Percentiles rank a stretch among this genome's conserved stretches.
phyloP scores from a whole-genome alignment of 768 basidiomycete species.

The Tephrocybe sp. region DNA sequence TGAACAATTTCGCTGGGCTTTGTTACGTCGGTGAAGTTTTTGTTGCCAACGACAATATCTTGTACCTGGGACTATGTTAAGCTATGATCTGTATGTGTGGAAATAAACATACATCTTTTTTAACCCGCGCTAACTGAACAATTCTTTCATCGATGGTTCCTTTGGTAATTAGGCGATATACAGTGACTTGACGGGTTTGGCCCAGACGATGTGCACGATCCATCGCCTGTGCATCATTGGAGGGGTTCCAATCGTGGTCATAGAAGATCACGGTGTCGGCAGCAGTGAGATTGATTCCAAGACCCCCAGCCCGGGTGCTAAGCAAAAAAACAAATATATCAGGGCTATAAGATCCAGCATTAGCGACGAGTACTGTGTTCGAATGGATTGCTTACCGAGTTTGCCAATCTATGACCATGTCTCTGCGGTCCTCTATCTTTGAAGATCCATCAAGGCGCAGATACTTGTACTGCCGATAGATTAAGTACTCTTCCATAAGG shows the following conservation, averaged over 20 bases:
- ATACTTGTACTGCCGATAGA: slow-evolving; percentile 96
- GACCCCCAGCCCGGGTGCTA: slow-evolving; percentile 92
- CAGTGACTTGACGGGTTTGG: slow-evolving; percentile 95
- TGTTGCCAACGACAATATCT: slow-evolving; percentile 98
- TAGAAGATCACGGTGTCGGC: slow-evolving; percentile 96
- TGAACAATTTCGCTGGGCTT: slow-evolving; percentile 98
- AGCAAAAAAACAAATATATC: slow-evolving; percentile 89
- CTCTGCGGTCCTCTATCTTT: slow-evolving; percentile 91
- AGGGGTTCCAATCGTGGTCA: slow-evolving; percentile 96
- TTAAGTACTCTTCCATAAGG: slow-evolving; percentile 96
- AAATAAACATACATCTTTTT: slow-evolving; percentile 77
- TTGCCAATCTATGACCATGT: slow-evolving; percentile 99
- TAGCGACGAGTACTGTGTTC: background rate
- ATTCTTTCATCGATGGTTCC: slow-evolving; percentile 98
- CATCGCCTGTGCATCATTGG: slow-evolving; percentile 98
- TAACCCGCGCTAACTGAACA: slow-evolving; percentile 90
- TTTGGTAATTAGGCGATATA: slow-evolving; percentile 90
- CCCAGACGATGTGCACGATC: slow-evolving; percentile 96
- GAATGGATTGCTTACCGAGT: slow-evolving; percentile 62
- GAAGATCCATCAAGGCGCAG: slow-evolving; percentile 90
- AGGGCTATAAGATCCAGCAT: slow-evolving; percentile 44
- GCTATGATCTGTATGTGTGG: background rate
- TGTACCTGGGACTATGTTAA: slow-evolving; percentile 63
- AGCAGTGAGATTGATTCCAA: slow-evolving; percentile 95
- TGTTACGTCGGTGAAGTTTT: slow-evolving; percentile 88